phyloP scores from a whole-genome alignment of 73 alveolate genomes.

The Stentor roeselii region DNA sequence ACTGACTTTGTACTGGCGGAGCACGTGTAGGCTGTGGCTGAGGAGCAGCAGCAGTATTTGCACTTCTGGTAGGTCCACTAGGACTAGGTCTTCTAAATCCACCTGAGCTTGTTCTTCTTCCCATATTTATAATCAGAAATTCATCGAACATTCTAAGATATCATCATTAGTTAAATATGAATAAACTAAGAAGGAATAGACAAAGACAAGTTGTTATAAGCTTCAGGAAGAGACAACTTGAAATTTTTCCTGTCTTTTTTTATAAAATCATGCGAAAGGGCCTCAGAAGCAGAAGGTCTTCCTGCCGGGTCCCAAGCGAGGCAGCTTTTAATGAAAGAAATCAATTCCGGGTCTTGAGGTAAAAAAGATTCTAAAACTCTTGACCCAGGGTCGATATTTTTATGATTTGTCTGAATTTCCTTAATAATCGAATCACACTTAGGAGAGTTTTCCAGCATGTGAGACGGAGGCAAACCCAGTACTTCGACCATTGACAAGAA shows the following conservation, averaged over 20 bases:
- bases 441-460: neutral
- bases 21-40: constrained; percentile 30
- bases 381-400: neutral
- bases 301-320: neutral
- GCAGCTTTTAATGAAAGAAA: neutral
- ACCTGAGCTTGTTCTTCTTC: constrained; percentile 35
- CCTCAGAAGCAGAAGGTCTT: neutral
- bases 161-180: no score
- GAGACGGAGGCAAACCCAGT: neutral
- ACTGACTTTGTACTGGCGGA: constrained; percentile 24
- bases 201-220: neutral
- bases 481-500: neutral
- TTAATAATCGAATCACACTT: neutral
- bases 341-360: neutral
- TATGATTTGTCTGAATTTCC: no score
- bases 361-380: no score
- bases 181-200: neutral
- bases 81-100: constrained; percentile 33
- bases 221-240: neutral
- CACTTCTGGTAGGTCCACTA: constrained; percentile 43
- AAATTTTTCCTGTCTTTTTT: neutral
- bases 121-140: constrained; percentile 28
- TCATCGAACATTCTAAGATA: no score
- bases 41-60: constrained; percentile 43
- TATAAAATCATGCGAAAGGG: neutral